Evolutionary conservation across 768 basidiomycete genomes (phyloP).

Genomic region (Lentinula edodes): DNA sequence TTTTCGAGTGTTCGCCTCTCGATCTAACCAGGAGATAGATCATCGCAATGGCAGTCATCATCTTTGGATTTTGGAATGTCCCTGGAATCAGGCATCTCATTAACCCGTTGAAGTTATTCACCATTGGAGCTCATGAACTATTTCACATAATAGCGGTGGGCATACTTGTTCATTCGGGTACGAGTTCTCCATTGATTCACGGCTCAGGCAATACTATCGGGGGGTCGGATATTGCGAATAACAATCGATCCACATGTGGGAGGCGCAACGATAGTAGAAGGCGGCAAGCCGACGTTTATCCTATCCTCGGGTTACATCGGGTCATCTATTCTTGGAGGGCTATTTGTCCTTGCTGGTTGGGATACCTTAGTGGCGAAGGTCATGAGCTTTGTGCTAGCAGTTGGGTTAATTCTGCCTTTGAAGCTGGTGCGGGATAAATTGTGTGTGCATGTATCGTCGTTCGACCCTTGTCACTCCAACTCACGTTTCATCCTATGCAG

Average conservation of each 20-base stretch:
- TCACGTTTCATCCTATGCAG: conserved; percentile 31
- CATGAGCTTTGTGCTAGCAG: conserved; percentile 83
- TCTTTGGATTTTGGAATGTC: conserved; percentile 86
- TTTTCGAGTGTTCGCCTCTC: not conserved
- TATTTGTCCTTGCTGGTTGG: conserved; percentile 81
- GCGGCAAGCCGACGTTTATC: conserved; percentile 66
- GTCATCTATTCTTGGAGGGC: conserved; percentile 73
- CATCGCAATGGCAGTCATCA: conserved; percentile 79
- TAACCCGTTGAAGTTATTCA: conserved; percentile 80
- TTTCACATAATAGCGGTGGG: conserved; percentile 76
- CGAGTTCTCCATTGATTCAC: not conserved
- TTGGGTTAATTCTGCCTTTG: conserved; percentile 83
- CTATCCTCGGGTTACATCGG: conserved; percentile 80
- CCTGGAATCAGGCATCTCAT: conserved; percentile 75
- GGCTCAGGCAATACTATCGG: conserved; percentile 69
- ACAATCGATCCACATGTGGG: conserved; percentile 84
- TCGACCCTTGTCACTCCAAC: not conserved
- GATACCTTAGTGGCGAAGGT: conserved; percentile 90
- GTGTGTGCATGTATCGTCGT: conserved; percentile 36
- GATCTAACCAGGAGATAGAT: conserved; percentile 38
- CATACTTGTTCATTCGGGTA: conserved; percentile 9
- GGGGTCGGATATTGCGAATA: conserved; percentile 71
- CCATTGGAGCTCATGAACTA: conserved; percentile 86
- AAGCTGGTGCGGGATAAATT: conserved; percentile 86
- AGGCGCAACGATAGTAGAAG: conserved; percentile 72